Evolutionary conservation across 345 rosid genomes (phyloP), one percentile per base, ranked within the genome.

Genomic region (Bruguiera sexangula): DNA sequence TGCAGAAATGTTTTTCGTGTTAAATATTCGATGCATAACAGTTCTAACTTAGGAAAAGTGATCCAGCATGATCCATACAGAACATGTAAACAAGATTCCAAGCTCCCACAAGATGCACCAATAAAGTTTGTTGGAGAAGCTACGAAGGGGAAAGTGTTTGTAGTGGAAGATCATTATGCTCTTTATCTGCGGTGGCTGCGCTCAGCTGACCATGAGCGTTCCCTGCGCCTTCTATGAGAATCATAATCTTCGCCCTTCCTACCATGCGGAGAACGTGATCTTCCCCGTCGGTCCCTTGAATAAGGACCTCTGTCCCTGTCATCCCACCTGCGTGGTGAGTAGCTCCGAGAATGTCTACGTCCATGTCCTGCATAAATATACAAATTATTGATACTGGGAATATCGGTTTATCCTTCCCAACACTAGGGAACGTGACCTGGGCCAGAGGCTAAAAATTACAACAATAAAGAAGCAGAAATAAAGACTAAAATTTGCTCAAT

Each of bases 201-300:
- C 3, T 77, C 74, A 26, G 79, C 78, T 11, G 82, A 82, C 67
- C 73, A 8, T 10, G 81, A 76, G 34, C 70, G 69, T 19, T 79
- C 85, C 75, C 80, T 57, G 67, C 65, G 86, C 27, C 86, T 78
- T 78, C 71, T 80, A 48, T 73, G 21, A 1, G 83, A 69, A 71
- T 82, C 83, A 22, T 75, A 62, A 20, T 63, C 55, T 66, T 73
- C 78, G 29, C 64, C 84, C 67, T 65, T 69, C 77, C 81, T 75
- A 32, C 71, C 67, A 53, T 63, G 30, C 6, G 88, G 88, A 27
- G 89, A 82, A 5, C 83, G 85, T 15, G 92, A 80, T 70, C 87
- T 81, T 56, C 80, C 86, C 55, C 80, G 69, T 58, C 78, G 75
- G 18, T 83, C 88, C 73, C 84, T 79, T 67, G 83, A 36, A 75